Percentiles rank a stretch among this genome's conserved stretches.
Evolutionary conservation across 2,329 filamentous ascomycete genomes (phyloP).

Genomic region (Nothopassalora personata): DNA sequence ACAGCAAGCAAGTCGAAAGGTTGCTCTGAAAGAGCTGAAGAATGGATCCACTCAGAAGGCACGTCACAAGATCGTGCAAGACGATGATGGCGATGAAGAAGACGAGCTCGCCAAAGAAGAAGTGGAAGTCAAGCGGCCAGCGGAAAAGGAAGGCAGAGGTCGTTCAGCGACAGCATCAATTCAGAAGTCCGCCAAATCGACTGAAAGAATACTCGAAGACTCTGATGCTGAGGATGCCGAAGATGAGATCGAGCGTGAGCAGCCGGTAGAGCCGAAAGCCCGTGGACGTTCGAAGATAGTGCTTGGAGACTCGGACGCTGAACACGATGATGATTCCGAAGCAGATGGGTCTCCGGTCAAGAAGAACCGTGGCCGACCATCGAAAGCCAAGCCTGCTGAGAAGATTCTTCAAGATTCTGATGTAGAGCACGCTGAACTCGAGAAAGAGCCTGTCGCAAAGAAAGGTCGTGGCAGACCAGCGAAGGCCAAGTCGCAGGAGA

Average conservation of each 20-base stretch:
- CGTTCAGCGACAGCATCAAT: conserved; percentile 10
- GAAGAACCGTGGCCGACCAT: conserved; percentile 1
- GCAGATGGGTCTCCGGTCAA: conserved; percentile 7
- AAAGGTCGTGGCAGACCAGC: background rate
- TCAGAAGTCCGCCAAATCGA: background rate
- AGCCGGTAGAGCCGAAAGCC: background rate
- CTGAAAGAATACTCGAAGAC: conserved; percentile 6
- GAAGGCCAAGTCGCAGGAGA: background rate
- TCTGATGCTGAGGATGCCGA: conserved; percentile 11
- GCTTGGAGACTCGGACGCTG: conserved; percentile 16
- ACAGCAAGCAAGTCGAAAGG: conserved; percentile 30
- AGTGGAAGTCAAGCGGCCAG: conserved; percentile 2
- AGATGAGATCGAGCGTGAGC: conserved; percentile 1
- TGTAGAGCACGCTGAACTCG: conserved; percentile 2
- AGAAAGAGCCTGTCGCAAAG: background rate
- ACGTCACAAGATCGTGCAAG: conserved; percentile 14
- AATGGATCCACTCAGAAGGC: conserved; percentile 12
- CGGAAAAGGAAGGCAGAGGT: conserved; percentile 11
- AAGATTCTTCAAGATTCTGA: conserved; percentile 11
- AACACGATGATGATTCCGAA: conserved; percentile 18
- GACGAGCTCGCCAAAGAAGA: conserved; percentile 23
- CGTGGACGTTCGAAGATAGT: conserved; percentile 9
- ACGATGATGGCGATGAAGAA: conserved; percentile 22
- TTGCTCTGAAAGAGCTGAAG: conserved; percentile 15
- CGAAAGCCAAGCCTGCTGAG: conserved; percentile 1